Percentiles rank a stretch among this genome's conserved stretches.
phyloP scores from a whole-genome alignment of 2,329 filamentous ascomycete species.

The Nigrograna mackinnonii region DNA sequence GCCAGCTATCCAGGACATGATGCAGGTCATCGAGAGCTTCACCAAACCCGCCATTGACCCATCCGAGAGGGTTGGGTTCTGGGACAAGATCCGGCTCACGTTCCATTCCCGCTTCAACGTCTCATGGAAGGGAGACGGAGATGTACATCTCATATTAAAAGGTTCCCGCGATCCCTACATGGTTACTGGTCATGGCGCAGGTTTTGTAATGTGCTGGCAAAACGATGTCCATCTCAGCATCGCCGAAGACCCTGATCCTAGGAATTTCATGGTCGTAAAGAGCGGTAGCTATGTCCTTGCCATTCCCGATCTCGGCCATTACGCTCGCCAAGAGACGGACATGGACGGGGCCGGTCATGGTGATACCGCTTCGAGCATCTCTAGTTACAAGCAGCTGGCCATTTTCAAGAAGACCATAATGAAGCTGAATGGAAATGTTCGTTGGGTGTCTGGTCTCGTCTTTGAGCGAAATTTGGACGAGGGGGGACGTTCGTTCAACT shows the following conservation, averaged over 20 bases:
- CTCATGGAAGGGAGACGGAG: conserved; percentile 92
- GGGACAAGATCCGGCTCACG: conserved; percentile 95
- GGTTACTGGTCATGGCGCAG: conserved; percentile 88
- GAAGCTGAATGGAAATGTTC: conserved; percentile 96
- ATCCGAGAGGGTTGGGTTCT: conserved; percentile 93
- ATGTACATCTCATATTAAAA: conserved; percentile 92
- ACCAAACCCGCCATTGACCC: conserved; percentile 94
- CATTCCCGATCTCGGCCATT: conserved; percentile 88
- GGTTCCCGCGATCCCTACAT: conserved; percentile 88
- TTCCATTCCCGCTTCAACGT: conserved; percentile 91
- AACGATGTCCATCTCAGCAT: conserved; percentile 90
- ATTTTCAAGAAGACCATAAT: conserved; percentile 97
- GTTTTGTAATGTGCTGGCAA: conserved; percentile 98
- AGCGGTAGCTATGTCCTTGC: conserved; percentile 95
- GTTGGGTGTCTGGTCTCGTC: conserved; percentile 87
- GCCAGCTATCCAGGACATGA: conserved; percentile 98
- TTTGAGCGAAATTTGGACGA: conserved; percentile 83
- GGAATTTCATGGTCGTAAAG: conserved; percentile 92
- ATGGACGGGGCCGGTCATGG: conserved; percentile 56
- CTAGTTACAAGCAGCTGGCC: conserved; percentile 72
- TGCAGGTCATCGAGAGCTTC: conserved; percentile 98
- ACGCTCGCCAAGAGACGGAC: conserved; percentile 70
- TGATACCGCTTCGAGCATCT: conserved; percentile 61
- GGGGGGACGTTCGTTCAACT: conserved; percentile 79
- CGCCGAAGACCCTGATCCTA: conserved; percentile 82